Base-by-base conservation (phyloP, 768 basidiomycete genomes). In the Tricholomella constricta region DNA sequence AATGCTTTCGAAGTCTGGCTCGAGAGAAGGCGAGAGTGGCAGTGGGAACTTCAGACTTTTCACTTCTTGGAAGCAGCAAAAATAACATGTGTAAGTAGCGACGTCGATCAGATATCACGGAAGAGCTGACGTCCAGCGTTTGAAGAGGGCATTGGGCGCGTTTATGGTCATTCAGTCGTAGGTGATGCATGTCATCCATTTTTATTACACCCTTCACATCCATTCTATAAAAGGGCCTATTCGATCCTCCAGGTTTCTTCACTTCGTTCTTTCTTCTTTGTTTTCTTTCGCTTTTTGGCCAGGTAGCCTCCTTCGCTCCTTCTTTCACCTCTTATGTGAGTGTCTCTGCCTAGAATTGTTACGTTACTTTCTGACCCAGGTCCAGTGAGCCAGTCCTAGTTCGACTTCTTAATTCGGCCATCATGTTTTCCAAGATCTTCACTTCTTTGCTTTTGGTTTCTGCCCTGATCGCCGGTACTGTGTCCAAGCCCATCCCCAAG, bases 341-440 rank as follows among this genome's bases (percentile, higher is more conserved):
- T 63, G 55, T 23, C 38, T 45, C 52, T 49, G 47, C 55, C 57
- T 41, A 17, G 37, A 48, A 48, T 54, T 20, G 3, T 31, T 17
- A 15, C n/a, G 17, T 26, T 4, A 38, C 19, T 14, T 25, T 20
- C 25, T 19, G 15, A 25, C 41, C 14, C 23, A 25, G 19, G 4
- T 9, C 15, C 20, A n/a, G n/a, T 19, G n/a, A 46, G 45, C 45
- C 50, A 31, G 51, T 44, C 51, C 44, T 49, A 37, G 40, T 23
- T 49, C 34, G 27, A 55, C 47, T 57, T 57, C 54, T 55, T 51
- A 52, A 62, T 22, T 56, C 51, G 51, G 60, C 63, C 64, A 70
- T 58, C 59, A 73, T 73, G 72, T 72, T 73, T 59, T 67, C 70
- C 56, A 72, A 70, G 58, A 52, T 71, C 55, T 62, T 64, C 58